Percentiles rank a stretch among this genome's conserved stretches.
phyloP scores from a whole-genome alignment of 805 yeast genomes.

The Monosporozyma unispora region DNA sequence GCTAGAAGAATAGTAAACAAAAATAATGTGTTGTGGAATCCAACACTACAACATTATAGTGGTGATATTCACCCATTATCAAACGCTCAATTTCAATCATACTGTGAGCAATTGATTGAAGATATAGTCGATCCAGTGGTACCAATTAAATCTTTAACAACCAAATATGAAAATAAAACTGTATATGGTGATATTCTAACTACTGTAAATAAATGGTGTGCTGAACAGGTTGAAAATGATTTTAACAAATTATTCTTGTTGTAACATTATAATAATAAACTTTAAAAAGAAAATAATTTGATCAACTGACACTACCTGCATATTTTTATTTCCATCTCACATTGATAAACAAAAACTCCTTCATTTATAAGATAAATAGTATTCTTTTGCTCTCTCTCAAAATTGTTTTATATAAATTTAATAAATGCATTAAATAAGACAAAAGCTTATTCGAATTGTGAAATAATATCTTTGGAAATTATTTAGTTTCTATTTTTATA shows the following conservation, averaged over 20 bases:
- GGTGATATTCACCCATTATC: constrained; percentile 20
- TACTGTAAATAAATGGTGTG: constrained; percentile 5
- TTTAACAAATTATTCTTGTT: constrained; percentile 6
- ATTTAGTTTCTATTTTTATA: background rate
- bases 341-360: background rate
- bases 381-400: background rate
- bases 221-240: constrained; percentile 2
- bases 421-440: background rate
- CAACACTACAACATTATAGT: constrained; percentile 19
- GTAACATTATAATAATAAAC: constrained; percentile 1
- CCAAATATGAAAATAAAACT: constrained; percentile 17
- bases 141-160: constrained; percentile 19
- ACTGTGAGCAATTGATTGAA: constrained; percentile 18
- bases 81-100: constrained; percentile 16
- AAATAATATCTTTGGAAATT: background rate
- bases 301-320: background rate
- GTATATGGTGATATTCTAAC: constrained; percentile 13
- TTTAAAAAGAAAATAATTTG: background rate
- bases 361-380: background rate
- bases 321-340: background rate
- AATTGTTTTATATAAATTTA: background rate
- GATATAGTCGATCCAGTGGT: constrained; percentile 26
- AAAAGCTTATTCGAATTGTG: background rate
- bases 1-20: constrained; percentile 49
- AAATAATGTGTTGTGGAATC: constrained; percentile 20